A percentile compares a stretch with the other conserved stretches of the same genome.
phyloP scores from a whole-genome alignment of 345 rosid species.

The Aethionema arabicum region DNA sequence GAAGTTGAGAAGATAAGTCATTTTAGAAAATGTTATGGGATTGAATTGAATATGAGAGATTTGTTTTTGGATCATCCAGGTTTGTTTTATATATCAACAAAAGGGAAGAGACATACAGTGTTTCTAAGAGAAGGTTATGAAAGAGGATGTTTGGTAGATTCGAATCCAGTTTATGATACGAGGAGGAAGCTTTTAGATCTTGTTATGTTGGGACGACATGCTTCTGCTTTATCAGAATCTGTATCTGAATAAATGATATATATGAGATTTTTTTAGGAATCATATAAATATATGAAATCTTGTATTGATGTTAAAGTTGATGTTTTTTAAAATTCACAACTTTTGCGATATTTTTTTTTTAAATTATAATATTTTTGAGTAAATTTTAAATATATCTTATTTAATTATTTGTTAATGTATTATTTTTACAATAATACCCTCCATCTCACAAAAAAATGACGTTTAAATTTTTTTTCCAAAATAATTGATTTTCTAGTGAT shows the following conservation, averaged over 20 bases:
- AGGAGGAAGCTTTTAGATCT: conserved; percentile 88
- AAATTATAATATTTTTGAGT: too few species aligned
- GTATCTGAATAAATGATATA: neutral
- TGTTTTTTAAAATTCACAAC: too few species aligned
- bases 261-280: too few species aligned
- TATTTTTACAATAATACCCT: too few species aligned
- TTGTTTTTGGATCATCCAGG: conserved; percentile 94
- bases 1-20: conserved; percentile 95
- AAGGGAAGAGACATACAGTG: conserved; percentile 79
- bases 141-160: conserved; percentile 60
- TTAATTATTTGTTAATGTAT: too few species aligned
- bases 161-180: conserved; percentile 64
- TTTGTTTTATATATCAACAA: conserved; percentile 73
- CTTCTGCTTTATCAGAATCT: conserved; percentile 33
- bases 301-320: too few species aligned
- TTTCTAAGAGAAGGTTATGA: conserved; percentile 88
- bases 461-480: too few species aligned
- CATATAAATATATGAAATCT: neutral
- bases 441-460: too few species aligned
- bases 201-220: conserved; percentile 67
- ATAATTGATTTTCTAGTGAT: too few species aligned
- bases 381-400: too few species aligned
- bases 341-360: too few species aligned
- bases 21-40: conserved; percentile 74
- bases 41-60: conserved; percentile 81